phyloP scores from a whole-genome alignment of 805 yeast species.

The Candida sakaeoensis region DNA sequence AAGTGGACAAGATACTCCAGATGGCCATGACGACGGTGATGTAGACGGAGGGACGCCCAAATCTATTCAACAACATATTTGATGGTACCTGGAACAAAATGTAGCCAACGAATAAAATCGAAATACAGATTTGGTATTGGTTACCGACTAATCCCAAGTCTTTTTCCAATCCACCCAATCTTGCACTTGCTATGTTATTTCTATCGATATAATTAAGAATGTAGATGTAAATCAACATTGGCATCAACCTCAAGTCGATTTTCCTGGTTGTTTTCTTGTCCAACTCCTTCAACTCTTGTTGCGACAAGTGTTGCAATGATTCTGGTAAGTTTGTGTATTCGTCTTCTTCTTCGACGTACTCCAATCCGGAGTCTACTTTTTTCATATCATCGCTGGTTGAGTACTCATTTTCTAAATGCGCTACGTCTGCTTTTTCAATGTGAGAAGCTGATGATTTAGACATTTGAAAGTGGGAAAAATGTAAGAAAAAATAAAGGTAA shows the following conservation, averaged over 20 bases:
- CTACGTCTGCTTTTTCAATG: conserved; percentile 5
- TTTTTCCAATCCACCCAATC: conserved; percentile 46
- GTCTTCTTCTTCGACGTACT: conserved; percentile 1
- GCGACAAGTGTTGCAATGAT: conserved; percentile 24
- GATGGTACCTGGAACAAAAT: conserved; percentile 48
- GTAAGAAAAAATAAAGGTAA: too few relatives aligned
- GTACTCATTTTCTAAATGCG: conserved; percentile 9
- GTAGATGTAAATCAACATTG: conserved; percentile 48
- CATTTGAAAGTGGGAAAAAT: too few relatives aligned
- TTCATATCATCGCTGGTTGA: background rate
- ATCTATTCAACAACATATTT: conserved; percentile 42
- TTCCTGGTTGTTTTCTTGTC: conserved; percentile 44
- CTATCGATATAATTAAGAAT: conserved; percentile 51
- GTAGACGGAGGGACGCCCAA: conserved; percentile 50
- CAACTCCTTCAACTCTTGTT: conserved; percentile 42
- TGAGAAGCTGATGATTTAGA: conserved; percentile 4
- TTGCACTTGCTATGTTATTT: conserved; percentile 52
- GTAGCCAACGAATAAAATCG: conserved; percentile 50
- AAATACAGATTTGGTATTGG: conserved; percentile 48
- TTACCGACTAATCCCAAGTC: conserved; percentile 40
- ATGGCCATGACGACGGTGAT: conserved; percentile 46
- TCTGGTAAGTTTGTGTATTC: conserved; percentile 23
- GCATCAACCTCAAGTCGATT: conserved; percentile 47
- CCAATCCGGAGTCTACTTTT: background rate
- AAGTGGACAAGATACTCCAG: conserved; percentile 49